Evolutionary conservation across 352 stramenopile species (phyloP).

Genomic region (Phytophthora ohioensis): DNA sequence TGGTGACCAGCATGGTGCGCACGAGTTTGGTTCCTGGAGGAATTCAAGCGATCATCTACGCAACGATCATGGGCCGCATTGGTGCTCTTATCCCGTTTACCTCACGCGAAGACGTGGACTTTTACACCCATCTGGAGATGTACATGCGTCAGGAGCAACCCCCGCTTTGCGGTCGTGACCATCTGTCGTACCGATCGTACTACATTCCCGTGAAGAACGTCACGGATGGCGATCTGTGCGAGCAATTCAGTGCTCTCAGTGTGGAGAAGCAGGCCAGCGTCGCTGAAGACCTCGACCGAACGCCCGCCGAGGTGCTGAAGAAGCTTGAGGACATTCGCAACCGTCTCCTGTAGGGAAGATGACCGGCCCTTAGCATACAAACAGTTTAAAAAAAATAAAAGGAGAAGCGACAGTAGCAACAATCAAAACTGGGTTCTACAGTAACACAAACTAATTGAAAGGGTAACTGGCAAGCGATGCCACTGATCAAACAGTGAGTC

Average conservation of each 20-base stretch:
- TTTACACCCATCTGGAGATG: constrained; percentile 99
- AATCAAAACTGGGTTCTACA: constrained; percentile 20
- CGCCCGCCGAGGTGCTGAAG: constrained; percentile 97
- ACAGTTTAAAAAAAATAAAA: constrained; percentile 22
- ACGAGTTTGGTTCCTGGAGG: constrained; percentile 96
- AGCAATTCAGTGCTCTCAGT: constrained; percentile 94
- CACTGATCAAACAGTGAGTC: neutral
- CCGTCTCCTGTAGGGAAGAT: constrained; percentile 90
- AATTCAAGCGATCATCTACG: constrained; percentile 97
- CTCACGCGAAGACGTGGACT: constrained; percentile 97
- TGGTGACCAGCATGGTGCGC: constrained; percentile 97
- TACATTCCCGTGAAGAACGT: constrained; percentile 99
- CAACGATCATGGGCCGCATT: constrained; percentile 96
- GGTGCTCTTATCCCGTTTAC: constrained; percentile 97
- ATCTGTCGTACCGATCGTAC: constrained; percentile 97
- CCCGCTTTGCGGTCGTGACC: constrained; percentile 96
- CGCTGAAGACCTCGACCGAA: constrained; percentile 95
- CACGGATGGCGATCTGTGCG: constrained; percentile 98
- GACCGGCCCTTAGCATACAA: neutral
- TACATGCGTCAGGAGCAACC: constrained; percentile 92
- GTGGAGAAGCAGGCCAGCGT: constrained; percentile 96
- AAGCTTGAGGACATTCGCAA: constrained; percentile 99
- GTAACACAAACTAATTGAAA: constrained; percentile 3
- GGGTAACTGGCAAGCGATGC: neutral
- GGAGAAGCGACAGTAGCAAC: constrained; percentile 11